These are phyloP conservation scores for Bretziella fagacearum DNA, from an alignment of 2,329 filamentous ascomycete species.

Conservation along the genomic window DNA sequence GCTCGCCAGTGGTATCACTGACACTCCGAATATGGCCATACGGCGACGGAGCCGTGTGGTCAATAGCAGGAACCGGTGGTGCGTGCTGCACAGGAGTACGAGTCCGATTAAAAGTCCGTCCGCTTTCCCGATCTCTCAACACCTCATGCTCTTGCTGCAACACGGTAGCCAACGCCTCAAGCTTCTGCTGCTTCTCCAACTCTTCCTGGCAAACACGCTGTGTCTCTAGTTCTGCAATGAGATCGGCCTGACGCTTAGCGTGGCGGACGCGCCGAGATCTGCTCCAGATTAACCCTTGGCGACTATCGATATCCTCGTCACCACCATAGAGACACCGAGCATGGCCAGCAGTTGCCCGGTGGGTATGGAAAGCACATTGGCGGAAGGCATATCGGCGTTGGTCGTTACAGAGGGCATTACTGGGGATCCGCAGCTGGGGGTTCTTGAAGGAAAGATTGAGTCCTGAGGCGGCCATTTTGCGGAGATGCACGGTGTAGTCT, in stretches of 20 bases:
- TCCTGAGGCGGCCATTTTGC: conserved; percentile 33
- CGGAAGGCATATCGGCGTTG: conserved; percentile 43
- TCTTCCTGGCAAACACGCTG: conserved; percentile 3
- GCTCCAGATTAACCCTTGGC: conserved; percentile 9
- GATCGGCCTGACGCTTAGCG: conserved; percentile 6
- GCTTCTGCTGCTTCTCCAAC: conserved; percentile 1
- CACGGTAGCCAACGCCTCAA: background rate
- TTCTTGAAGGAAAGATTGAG: conserved; percentile 41
- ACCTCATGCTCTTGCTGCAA: background rate
- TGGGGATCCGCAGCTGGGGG: conserved; percentile 40
- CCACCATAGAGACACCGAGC: conserved; percentile 32
- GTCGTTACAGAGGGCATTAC: conserved; percentile 37
- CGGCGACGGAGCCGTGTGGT: background rate
- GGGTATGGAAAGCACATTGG: conserved; percentile 43
- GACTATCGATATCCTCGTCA: conserved; percentile 8
- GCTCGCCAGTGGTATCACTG: background rate
- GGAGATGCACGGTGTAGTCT: conserved; percentile 35
- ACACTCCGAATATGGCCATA: background rate
- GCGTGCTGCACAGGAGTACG: background rate
- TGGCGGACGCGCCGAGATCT: conserved; percentile 9
- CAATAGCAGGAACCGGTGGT: background rate
- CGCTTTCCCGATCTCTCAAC: background rate
- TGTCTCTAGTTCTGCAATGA: conserved; percentile 5
- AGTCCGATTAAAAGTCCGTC: background rate
- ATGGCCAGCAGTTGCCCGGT: conserved; percentile 37